phyloP scores from a whole-genome alignment of 345 rosid species.

The Camelina laxa region DNA sequence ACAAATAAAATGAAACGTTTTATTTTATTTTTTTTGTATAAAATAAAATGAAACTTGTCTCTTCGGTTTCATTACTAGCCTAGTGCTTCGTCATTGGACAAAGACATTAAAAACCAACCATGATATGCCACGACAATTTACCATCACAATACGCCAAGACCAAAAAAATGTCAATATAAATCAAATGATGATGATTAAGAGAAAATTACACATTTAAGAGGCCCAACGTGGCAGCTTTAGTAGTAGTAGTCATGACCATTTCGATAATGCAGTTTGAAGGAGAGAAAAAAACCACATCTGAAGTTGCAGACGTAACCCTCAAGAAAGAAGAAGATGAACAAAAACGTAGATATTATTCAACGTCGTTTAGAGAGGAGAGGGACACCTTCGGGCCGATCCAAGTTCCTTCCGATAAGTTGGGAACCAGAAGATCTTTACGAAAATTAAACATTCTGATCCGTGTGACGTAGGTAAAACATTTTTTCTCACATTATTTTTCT shows the following conservation, averaged over 20 bases:
- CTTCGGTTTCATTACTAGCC: constrained; percentile 3
- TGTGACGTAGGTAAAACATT: background rate
- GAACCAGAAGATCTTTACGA: constrained; percentile 7
- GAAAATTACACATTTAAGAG: background rate
- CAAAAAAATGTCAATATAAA: background rate
- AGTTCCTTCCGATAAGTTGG: constrained; percentile 80
- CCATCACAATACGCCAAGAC: too few relatives aligned
- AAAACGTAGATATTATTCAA: constrained; percentile 52
- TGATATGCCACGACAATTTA: too few relatives aligned
- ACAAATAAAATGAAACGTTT: too few relatives aligned
- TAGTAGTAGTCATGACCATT: constrained; percentile 74
- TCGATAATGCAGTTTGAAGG: constrained; percentile 63
- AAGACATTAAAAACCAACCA: background rate
- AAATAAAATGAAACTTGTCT: background rate
- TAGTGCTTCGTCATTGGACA: background rate
- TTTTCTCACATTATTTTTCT: background rate
- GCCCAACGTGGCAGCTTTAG: constrained; percentile 1
- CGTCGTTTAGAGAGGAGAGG: constrained; percentile 78
- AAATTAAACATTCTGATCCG: background rate
- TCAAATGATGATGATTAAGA: background rate
- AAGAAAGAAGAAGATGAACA: constrained; percentile 59
- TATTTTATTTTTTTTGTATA: background rate
- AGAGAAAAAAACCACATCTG: constrained; percentile 40
- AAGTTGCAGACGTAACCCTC: constrained; percentile 40
- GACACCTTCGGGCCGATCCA: constrained; percentile 91